Evolutionary conservation across 2,329 filamentous ascomycete species (phyloP).

Genomic region (Aspergillus proliferans): DNA sequence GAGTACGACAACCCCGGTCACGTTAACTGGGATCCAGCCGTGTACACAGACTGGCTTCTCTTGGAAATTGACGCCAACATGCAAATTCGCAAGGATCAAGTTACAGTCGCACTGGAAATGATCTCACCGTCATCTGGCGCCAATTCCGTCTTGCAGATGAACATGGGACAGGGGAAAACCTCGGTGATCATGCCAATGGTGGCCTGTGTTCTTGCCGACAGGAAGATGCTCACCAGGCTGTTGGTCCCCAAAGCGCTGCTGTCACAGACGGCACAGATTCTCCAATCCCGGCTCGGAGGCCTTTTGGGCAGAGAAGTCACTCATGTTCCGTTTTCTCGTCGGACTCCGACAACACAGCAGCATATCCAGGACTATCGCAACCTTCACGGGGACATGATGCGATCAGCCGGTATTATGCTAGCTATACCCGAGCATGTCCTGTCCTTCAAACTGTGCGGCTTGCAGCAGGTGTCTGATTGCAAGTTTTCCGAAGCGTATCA

Average conservation of each 20-base stretch:
- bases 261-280: conserved; percentile 54
- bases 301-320: conserved; percentile 51
- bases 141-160: conserved; percentile 60
- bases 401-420: conserved; percentile 50
- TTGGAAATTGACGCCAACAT: conserved; percentile 62
- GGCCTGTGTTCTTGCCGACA: conserved; percentile 49
- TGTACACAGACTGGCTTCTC: conserved; percentile 58
- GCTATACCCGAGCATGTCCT: conserved; percentile 59
- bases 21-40: conserved; percentile 50
- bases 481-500: conserved; percentile 34
- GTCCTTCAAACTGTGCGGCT: conserved; percentile 58
- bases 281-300: conserved; percentile 51
- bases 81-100: conserved; percentile 56
- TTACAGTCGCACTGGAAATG: conserved; percentile 57
- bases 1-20: conserved; percentile 49
- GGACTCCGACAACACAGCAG: conserved; percentile 26
- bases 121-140: conserved; percentile 46
- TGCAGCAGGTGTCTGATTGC: conserved; percentile 51
- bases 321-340: conserved; percentile 55
- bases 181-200: conserved; percentile 65
- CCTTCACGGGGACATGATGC: conserved; percentile 39
- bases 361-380: conserved; percentile 28
- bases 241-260: conserved; percentile 58
- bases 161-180: conserved; percentile 66
- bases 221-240: conserved; percentile 47